These are phyloP conservation scores for Agaricus subrufescens DNA, from an alignment of 768 basidiomycete species.

Conservation along the genomic window DNA sequence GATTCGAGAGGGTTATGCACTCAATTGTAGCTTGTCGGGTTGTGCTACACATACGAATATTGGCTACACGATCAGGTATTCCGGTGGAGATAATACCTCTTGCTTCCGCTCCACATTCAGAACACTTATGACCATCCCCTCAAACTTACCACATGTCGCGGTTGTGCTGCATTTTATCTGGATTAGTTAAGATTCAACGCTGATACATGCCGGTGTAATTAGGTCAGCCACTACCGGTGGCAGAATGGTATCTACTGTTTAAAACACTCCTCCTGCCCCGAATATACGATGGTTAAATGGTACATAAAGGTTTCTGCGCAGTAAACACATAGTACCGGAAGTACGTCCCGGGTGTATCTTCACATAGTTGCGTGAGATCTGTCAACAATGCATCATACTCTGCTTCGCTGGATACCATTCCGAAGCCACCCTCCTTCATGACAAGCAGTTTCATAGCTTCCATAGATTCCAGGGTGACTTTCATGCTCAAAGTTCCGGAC, in stretches of 20 bases:
- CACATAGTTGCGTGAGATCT: not conserved
- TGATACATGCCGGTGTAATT: too few species aligned
- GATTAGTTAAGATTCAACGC: too few species aligned
- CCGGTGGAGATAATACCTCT: too few species aligned
- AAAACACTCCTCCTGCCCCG: too few species aligned
- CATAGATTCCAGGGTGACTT: not conserved
- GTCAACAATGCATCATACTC: slow-evolving; percentile 7
- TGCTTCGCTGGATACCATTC: slow-evolving; percentile 6
- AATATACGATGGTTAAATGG: too few species aligned
- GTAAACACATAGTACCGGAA: not conserved
- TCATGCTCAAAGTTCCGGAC: not conserved
- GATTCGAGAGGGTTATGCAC: slow-evolving; percentile 1
- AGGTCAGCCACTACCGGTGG: too few species aligned
- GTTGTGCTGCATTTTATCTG: too few species aligned
- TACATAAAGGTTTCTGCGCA: not conserved
- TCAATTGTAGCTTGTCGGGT: slow-evolving; percentile 1
- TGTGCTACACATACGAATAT: slow-evolving; percentile 1
- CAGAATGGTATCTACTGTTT: too few species aligned
- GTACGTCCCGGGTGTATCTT: slow-evolving; percentile 5
- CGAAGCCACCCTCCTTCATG: slow-evolving; percentile 9
- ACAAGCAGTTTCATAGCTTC: slow-evolving; percentile 5
- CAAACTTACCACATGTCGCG: too few species aligned
- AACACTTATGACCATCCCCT: too few species aligned
- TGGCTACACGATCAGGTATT: too few species aligned
- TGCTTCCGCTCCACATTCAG: too few species aligned